Evolutionary conservation across 805 yeast genomes (phyloP).

Genomic region (Kuraishia borneana): DNA sequence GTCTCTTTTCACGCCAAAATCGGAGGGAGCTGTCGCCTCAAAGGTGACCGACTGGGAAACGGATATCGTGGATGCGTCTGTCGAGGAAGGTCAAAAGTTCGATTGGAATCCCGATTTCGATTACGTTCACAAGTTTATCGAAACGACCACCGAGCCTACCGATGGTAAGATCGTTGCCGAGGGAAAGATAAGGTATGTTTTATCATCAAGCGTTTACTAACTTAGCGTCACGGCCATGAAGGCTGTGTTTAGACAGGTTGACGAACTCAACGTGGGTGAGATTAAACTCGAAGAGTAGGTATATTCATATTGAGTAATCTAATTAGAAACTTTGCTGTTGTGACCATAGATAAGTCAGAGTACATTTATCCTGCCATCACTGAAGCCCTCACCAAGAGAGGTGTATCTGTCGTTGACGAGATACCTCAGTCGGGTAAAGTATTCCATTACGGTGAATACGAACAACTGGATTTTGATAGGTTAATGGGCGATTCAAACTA

Average conservation of each 20-base stretch:
- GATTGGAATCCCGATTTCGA: slow-evolving; percentile 81
- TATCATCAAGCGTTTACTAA: slow-evolving; percentile 6
- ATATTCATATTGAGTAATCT: not conserved
- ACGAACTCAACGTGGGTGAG: slow-evolving; percentile 38
- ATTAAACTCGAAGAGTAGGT: slow-evolving; percentile 35
- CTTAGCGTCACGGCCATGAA: slow-evolving; percentile 53
- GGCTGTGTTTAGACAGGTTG: slow-evolving; percentile 58
- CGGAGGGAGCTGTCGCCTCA: slow-evolving; percentile 1
- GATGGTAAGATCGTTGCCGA: slow-evolving; percentile 65
- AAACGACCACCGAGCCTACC: slow-evolving; percentile 29
- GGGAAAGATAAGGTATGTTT: slow-evolving; percentile 41
- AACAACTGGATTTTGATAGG: slow-evolving; percentile 70
- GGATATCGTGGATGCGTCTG: slow-evolving; percentile 39
- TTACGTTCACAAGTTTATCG: slow-evolving; percentile 44
- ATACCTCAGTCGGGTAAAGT: slow-evolving; percentile 17
- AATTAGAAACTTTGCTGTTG: slow-evolving; percentile 2
- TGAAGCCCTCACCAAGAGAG: slow-evolving; percentile 12
- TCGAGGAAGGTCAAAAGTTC: slow-evolving; percentile 36
- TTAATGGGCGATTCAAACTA: slow-evolving; percentile 35
- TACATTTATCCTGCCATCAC: slow-evolving; percentile 29
- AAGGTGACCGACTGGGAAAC: not conserved
- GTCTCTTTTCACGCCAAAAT: slow-evolving; percentile 35
- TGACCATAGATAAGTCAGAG: slow-evolving; percentile 23
- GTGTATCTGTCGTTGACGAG: not conserved
- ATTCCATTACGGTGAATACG: slow-evolving; percentile 85